These are phyloP conservation scores for Iris pallida DNA, from an alignment of 116 monocot genomes.

Conservation along the genomic window DNA sequence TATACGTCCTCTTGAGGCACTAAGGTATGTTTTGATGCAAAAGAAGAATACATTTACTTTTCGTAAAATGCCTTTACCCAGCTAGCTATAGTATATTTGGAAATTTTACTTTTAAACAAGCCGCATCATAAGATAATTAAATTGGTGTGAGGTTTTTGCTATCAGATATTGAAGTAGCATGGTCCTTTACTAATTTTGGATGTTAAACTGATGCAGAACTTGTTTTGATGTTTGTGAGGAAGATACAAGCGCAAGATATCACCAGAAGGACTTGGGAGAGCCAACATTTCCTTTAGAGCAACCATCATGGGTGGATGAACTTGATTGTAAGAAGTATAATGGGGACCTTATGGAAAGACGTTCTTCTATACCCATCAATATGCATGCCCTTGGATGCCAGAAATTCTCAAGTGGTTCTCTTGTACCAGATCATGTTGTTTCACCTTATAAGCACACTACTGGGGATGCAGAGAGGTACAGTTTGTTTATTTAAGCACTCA, in stretches of 20 bases:
- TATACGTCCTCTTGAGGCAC: constrained; percentile 69
- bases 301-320: constrained; percentile 20
- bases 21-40: constrained; percentile 44
- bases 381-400: constrained; percentile 31
- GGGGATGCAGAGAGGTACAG: constrained; percentile 46
- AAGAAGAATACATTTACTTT: no score
- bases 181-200: neutral
- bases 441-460: constrained; percentile 28
- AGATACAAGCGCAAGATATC: constrained; percentile 31
- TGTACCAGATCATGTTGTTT: constrained; percentile 48
- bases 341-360: constrained; percentile 39
- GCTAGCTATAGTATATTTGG: no score
- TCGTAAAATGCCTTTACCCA: no score
- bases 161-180: no score
- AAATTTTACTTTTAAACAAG: no score
- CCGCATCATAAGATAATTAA: no score
- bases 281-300: constrained; percentile 25
- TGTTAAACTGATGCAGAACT: constrained; percentile 35
- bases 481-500: neutral
- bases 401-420: constrained; percentile 70
- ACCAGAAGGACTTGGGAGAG: constrained; percentile 18
- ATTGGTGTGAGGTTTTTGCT: no score
- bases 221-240: constrained; percentile 90
- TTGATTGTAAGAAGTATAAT: constrained; percentile 24
- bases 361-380: constrained; percentile 30